phyloP scores from a whole-genome alignment of 2,329 filamentous ascomycete species.

The Alternaria sp. region DNA sequence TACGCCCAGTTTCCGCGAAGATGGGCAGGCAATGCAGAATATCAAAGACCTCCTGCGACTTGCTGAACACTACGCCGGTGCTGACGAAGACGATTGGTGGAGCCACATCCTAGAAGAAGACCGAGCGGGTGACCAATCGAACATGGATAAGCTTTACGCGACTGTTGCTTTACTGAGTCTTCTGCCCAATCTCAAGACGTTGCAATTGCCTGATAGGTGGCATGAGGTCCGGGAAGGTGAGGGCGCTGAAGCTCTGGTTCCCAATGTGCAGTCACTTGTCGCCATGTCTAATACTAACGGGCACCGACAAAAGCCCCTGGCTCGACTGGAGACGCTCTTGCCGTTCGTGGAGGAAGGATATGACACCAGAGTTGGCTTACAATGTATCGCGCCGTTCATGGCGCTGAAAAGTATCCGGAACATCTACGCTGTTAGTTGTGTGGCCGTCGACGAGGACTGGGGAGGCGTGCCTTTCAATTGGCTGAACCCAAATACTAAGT shows the following conservation, averaged over 20 bases:
- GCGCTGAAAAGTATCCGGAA: constrained; percentile 36
- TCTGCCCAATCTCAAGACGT: constrained; percentile 42
- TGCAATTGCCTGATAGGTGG: constrained; percentile 43
- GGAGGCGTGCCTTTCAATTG: constrained; percentile 43
- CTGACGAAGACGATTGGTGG: constrained; percentile 42
- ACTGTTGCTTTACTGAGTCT: constrained; percentile 38
- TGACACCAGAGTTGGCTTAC: constrained; percentile 38
- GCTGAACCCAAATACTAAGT: constrained; percentile 30
- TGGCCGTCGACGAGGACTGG: constrained; percentile 46
- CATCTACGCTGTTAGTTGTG: constrained; percentile 43
- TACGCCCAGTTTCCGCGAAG: constrained; percentile 28
- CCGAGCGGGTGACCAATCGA: constrained; percentile 17
- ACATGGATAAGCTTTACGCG: constrained; percentile 32
- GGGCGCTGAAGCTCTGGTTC: constrained; percentile 29
- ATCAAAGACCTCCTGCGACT: constrained; percentile 32
- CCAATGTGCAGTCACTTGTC: constrained; percentile 27
- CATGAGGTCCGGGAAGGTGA: constrained; percentile 34
- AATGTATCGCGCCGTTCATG: constrained; percentile 44
- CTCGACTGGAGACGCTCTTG: constrained; percentile 38
- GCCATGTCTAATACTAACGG: constrained; percentile 28
- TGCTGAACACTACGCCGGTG: constrained; percentile 27
- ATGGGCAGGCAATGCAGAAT: constrained; percentile 29
- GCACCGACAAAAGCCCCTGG: constrained; percentile 27
- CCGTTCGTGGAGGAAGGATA: constrained; percentile 46
- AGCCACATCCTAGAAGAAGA: constrained; percentile 37